Conservation (phyloP, 129 eudicot genomes). For the Lonicera japonica region DNA sequence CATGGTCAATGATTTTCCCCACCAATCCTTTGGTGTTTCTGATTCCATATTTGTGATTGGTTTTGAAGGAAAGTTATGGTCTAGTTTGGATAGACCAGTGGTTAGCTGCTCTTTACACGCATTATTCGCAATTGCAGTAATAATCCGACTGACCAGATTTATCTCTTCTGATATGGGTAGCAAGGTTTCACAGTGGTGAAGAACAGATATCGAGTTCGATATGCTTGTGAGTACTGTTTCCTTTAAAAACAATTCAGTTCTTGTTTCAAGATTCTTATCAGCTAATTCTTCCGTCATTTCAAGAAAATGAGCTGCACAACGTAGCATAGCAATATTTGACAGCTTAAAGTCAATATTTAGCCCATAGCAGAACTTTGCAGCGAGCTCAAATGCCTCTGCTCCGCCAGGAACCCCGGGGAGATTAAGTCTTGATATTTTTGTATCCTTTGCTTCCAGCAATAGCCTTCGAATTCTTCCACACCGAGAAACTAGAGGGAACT, state of each 20-base stretch:
- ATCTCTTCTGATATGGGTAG: slow-evolving; percentile 78
- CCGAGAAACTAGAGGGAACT: slow-evolving; percentile 91
- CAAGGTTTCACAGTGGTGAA: slow-evolving; percentile 73
- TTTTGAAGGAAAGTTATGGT: slow-evolving; percentile 50
- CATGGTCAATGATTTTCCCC: slow-evolving; percentile 68
- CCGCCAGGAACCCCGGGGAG: slow-evolving; percentile 82
- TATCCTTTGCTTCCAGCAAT: slow-evolving; percentile 65
- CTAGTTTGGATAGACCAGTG: slow-evolving; percentile 72
- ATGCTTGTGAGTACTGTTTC: slow-evolving; percentile 65
- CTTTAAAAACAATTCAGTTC: slow-evolving; percentile 51
- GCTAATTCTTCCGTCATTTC: slow-evolving; percentile 88
- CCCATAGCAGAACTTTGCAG: slow-evolving; percentile 91
- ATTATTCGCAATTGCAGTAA: slow-evolving; percentile 70
- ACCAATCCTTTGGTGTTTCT: slow-evolving; percentile 65
- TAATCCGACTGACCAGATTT: slow-evolving; percentile 47
- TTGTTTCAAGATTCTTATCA: slow-evolving; percentile 63
- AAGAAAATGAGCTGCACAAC: slow-evolving; percentile 65
- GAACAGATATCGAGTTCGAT: slow-evolving; percentile 63
- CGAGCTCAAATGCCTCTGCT: slow-evolving; percentile 79
- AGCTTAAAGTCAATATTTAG: slow-evolving; percentile 70
- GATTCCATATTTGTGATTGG: slow-evolving; percentile 31
- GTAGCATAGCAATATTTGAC: slow-evolving; percentile 70
- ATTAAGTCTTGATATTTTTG: slow-evolving; percentile 49
- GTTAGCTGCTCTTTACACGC: slow-evolving; percentile 88
- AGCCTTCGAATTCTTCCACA: slow-evolving; percentile 82